Conservation (phyloP, 257 asterid species). For the Fraxinus quadrangulata region DNA sequence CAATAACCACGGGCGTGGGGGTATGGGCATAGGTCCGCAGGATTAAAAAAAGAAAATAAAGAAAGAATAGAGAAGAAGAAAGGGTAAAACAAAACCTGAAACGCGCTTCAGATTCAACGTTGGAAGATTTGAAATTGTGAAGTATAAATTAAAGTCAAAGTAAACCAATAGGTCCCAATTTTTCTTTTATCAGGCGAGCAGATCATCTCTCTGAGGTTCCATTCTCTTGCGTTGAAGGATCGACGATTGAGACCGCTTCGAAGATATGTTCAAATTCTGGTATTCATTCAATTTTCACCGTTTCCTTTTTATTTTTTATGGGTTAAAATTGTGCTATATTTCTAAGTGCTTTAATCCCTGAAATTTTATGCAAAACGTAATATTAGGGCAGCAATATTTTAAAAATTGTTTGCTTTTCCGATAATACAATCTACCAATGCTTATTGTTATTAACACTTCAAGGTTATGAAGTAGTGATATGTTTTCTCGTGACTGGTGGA, state of each 20-base stretch:
- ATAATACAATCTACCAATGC: background rate
- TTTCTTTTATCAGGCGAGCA: background rate
- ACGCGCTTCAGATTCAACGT: constrained; percentile 34
- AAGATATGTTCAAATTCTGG: constrained; percentile 60
- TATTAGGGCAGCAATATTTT: background rate
- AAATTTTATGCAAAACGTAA: background rate
- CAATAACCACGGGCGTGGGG: too few relatives aligned
- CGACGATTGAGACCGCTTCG: constrained; percentile 34
- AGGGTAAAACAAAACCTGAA: background rate
- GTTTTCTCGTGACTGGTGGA: constrained; percentile 14
- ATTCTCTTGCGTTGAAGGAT: constrained; percentile 27
- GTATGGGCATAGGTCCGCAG: too few relatives aligned
- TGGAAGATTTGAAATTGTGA: constrained; percentile 1
- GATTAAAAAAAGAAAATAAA: too few relatives aligned
- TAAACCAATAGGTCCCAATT: background rate
- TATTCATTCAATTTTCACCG: constrained; percentile 21
- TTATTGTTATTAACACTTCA: background rate
- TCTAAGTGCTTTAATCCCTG: background rate
- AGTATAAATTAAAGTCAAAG: constrained; percentile 16
- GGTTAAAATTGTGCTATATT: background rate
- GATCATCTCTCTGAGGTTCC: constrained; percentile 17
- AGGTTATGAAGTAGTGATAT: constrained; percentile 19
- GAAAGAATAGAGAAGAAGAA: too few relatives aligned
- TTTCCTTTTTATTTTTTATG: background rate
- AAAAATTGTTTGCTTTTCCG: constrained; percentile 4